Base-by-base conservation (phyloP, 2,329 filamentous ascomycete species). In the Colletotrichum lupini region DNA sequence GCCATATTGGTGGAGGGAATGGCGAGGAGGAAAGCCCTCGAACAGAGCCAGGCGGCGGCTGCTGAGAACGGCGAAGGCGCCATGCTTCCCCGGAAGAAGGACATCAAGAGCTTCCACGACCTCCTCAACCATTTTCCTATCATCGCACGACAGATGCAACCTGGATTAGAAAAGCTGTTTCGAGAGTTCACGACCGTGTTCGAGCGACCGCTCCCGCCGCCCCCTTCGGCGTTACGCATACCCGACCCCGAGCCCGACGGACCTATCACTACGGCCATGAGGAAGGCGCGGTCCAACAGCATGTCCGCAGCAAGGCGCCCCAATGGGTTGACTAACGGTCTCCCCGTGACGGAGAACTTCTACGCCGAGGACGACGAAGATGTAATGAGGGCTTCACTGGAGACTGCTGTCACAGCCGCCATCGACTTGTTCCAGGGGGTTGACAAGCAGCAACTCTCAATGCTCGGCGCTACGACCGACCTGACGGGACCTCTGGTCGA, bases 381-480 rank as follows among this genome's bases (percentile, higher is more conserved):
- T 76, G 88, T 95, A 35, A 96, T 99, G 92, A 89, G 96, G 68
- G 92, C 92, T 26, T 95, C 95, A 19, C 85, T 98, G 16, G 97
- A 99, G 83, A 97, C 94, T 1, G 95, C 96, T 1, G 94, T 99
- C 12, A 98, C 95, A 11, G 91, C 94, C 11, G 97, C 95, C 0
- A 98, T 99, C 76, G 97, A 99, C 79, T 88, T 98, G 1, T 99
- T 99, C 77, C 96, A 98, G 78, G 92, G 92, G 73, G 96, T 99
- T 6, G 97, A 99, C 81, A 98, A 98, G 81, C 94, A 97, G 78
- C 97, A 98, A 78, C 86, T 99, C 32, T 98, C 96, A 3, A 88
- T 97, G 46, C 87, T 99, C 5, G 97, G 95, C 22, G 94, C 95
- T 5, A 98, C 95, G 1, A 99, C 97, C 2, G 95, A 98, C 80